Evolutionary conservation across 345 rosid species (phyloP).

Genomic region (Gossypium sturtianum): DNA sequence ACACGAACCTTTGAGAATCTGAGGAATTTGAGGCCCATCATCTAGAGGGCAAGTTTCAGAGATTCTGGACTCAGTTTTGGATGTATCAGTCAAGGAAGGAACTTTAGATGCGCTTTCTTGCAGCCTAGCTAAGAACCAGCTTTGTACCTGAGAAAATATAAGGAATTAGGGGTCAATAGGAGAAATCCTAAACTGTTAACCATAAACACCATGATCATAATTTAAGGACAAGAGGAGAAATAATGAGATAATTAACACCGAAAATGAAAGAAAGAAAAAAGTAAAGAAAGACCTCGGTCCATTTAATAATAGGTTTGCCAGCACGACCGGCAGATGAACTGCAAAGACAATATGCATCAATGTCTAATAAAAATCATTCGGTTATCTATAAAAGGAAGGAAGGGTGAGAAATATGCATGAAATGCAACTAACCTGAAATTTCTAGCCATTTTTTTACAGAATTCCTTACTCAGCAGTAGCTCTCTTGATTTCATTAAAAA

Average conservation of each 20-base stretch:
- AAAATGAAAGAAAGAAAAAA: neutral
- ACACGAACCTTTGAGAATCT: slow-evolving; percentile 32
- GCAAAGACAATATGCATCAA: slow-evolving; percentile 17
- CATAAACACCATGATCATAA: neutral
- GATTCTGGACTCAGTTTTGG: slow-evolving; percentile 22
- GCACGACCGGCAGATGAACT: slow-evolving; percentile 63
- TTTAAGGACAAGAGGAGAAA: neutral
- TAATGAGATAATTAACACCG: neutral
- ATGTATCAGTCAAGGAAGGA: slow-evolving; percentile 26
- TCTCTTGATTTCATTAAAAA: slow-evolving; percentile 29
- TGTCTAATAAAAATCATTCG: neutral
- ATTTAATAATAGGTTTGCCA: slow-evolving; percentile 56
- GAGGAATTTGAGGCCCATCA: slow-evolving; percentile 25
- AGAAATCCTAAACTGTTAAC: neutral
- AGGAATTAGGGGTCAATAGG: neutral
- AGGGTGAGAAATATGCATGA: neutral
- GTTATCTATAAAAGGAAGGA: neutral
- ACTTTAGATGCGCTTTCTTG: slow-evolving; percentile 26
- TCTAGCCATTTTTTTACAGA: slow-evolving; percentile 46
- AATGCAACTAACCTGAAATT: slow-evolving; percentile 43
- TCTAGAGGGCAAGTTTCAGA: slow-evolving; percentile 22
- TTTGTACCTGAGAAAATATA: slow-evolving; percentile 32
- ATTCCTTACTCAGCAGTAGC: slow-evolving; percentile 35
- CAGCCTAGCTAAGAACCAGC: slow-evolving; percentile 38
- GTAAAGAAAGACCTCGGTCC: slow-evolving; percentile 48